Evolutionary conservation across 257 asterid genomes (phyloP).

Genomic region (Solanum megistacrolobum): DNA sequence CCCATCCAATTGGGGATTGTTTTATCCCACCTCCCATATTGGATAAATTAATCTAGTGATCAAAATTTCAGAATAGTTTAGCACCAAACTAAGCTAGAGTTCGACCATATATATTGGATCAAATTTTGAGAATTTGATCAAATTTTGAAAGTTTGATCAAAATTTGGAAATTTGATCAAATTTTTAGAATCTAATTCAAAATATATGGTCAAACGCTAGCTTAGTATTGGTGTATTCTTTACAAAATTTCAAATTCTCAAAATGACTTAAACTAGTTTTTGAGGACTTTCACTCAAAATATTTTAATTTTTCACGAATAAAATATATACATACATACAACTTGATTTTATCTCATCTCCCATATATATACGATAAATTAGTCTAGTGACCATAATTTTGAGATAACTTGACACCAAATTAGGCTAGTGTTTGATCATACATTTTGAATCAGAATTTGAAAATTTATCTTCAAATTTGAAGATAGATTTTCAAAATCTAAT

Average conservation of each 20-base stretch:
- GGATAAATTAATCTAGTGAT: not conserved
- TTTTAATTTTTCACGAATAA: not conserved
- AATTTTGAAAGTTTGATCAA: too few species aligned
- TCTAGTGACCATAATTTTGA: not conserved
- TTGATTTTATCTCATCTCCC: not conserved
- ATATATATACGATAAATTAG: not conserved
- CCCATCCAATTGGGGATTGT: not conserved
- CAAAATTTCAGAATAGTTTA: not conserved
- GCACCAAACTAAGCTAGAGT: not conserved
- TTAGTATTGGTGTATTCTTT: not conserved
- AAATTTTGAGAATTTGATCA: too few species aligned
- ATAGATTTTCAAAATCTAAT: too few species aligned
- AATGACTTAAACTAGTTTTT: not conserved
- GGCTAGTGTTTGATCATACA: not conserved
- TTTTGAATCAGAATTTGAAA: not conserved
- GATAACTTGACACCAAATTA: not conserved
- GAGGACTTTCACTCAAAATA: not conserved
- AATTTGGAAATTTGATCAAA: not conserved
- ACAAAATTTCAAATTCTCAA: too few species aligned
- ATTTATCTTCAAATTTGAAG: too few species aligned
- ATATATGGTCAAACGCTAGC: too few species aligned
- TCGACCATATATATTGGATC: not conserved
- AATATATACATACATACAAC: not conserved
- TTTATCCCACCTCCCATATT: not conserved
- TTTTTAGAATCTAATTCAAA: not conserved